phyloP scores from a whole-genome alignment of 805 yeast genomes.

The Starmerella powellii region DNA sequence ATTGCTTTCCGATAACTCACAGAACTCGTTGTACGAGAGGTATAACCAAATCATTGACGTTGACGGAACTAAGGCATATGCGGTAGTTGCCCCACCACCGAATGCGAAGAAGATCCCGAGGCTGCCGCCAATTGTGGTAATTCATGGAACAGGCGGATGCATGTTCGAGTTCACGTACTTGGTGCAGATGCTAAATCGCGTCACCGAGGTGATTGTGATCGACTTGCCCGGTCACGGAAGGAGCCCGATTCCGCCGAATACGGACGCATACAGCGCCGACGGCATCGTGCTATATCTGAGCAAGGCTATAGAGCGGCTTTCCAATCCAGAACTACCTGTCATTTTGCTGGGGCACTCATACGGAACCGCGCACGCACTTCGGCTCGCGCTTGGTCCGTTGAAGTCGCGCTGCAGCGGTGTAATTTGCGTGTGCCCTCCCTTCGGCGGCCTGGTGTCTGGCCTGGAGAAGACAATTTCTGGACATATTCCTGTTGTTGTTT shows the following conservation, averaged over 20 bases:
- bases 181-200: conserved; percentile 47
- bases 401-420: conserved; percentile 25
- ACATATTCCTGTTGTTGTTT: conserved; percentile 26
- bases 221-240: conserved; percentile 86
- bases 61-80: conserved; percentile 1
- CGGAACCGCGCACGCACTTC: conserved; percentile 46
- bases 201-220: conserved; percentile 52
- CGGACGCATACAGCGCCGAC: conserved; percentile 13
- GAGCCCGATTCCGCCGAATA: conserved; percentile 28
- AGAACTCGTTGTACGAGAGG: conserved; percentile 2
- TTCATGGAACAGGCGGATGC: conserved; percentile 90
- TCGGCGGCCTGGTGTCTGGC: conserved; percentile 4
- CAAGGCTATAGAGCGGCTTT: conserved; percentile 13
- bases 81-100: conserved; percentile 32
- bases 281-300: conserved; percentile 11
- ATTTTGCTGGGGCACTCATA: conserved; percentile 56
- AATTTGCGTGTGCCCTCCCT: conserved; percentile 30
- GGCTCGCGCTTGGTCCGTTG: conserved; percentile 15
- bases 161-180: conserved; percentile 72
- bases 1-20: conserved; percentile 5
- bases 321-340: not conserved
- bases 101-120: conserved; percentile 25
- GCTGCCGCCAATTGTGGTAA: conserved; percentile 49
- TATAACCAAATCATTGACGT: not conserved
- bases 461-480: not conserved